phyloP scores from a whole-genome alignment of 768 basidiomycete species.

The Suillus bovinus region DNA sequence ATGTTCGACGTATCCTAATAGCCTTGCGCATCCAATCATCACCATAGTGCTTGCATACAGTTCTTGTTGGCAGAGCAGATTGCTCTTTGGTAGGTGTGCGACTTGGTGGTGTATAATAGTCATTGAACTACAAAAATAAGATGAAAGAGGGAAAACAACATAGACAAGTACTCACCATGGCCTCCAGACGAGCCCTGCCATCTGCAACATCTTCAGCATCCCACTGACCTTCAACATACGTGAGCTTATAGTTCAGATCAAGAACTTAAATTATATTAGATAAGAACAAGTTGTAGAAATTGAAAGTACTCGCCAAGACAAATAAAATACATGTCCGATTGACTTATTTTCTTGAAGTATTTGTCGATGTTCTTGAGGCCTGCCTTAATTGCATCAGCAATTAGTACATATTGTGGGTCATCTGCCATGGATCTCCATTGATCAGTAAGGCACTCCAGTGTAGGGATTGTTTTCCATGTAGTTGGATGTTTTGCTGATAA shows the following conservation, averaged over 20 bases:
- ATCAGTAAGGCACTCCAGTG: neutral
- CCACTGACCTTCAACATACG: neutral
- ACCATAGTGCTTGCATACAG: neutral
- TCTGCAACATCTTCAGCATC: neutral
- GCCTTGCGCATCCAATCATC: neutral
- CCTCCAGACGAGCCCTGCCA: neutral
- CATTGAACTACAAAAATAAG: neutral
- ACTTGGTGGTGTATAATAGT: neutral
- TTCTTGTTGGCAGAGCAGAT: neutral
- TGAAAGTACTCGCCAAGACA: neutral
- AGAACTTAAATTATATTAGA: neutral
- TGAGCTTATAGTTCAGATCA: neutral
- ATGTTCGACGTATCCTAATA: neutral
- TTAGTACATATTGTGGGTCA: neutral
- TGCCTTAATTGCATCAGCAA: neutral
- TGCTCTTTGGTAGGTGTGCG: neutral
- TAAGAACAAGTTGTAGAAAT: neutral
- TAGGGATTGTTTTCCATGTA: neutral
- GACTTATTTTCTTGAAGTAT: slow-evolving; percentile 1
- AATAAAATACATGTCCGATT: neutral
- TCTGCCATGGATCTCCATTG: neutral
- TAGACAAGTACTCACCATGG: neutral
- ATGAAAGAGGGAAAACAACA: neutral
- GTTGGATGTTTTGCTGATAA: neutral
- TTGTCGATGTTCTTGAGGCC: neutral